Evolutionary conservation across 495 filamentous ascomycete genomes (phyloP), one percentile per base, ranked within the genome.

Genomic region (Aspergillus diversus): DNA sequence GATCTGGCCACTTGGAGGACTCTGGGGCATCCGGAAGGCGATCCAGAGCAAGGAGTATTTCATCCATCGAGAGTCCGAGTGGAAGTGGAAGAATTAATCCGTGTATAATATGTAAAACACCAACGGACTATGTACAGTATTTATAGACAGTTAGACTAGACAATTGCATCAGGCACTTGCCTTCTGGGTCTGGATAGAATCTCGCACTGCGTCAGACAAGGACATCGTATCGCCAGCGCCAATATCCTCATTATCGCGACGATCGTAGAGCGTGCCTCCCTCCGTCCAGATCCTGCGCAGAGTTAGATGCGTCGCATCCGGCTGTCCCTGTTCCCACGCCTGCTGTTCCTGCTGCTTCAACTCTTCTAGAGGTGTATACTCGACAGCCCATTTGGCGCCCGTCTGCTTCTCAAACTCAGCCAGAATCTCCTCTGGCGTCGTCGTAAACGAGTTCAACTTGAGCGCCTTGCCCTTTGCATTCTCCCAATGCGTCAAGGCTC

Each of bases 361-460:
- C 49, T 77, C 73, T 0, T 81, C 76, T 9, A 87, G 74, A 0
- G 85, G 64, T 0, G 81, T 86, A 63, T 84, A 80, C 4, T 76
- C 75, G 5, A 89, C 83, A 2, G 77, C 68, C 81, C 68, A 64
- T 59, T 83, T 76, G 12, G 68, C 68, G 1, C 83, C 86, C 3
- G 85, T 86, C 71, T 90, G 89, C 56, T 77, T 83, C 72, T 90
- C 84, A 66, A 86, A 90, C 68, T 91, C 87, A 31, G 79, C 77
- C 37, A 88, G 61, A 31, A 92, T 88, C 50, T 85, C 71, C 7
- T 80, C 77, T 0, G 87, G 87, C 0, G 84, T 89, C 5, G 84
- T 81, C 5, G 86, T 86, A 66, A 91, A 92, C 1, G 88, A 90
- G 64, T 91, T 90, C 5, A 92, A 84, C 55, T 83, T 87, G 33